These are phyloP conservation scores for Gossypium rotundifolium DNA, from an alignment of 345 rosid genomes.

Conservation along the genomic window DNA sequence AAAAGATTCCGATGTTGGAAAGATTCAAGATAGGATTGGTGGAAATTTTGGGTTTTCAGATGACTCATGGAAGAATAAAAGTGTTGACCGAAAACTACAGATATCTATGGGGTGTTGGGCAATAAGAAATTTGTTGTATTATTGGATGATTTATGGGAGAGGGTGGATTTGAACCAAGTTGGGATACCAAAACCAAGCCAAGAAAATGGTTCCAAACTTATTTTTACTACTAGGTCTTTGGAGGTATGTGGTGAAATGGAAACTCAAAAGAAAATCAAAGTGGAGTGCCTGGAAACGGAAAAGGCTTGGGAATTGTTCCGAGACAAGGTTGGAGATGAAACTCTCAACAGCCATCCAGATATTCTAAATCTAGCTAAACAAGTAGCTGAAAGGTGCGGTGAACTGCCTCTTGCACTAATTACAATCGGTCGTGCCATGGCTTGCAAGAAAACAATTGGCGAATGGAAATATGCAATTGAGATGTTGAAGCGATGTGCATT, in stretches of 20 bases:
- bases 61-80: no score
- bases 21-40: not conserved
- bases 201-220: slow-evolving; percentile 13
- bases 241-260: slow-evolving; percentile 21
- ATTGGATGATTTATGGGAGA: no score
- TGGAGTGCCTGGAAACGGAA: slow-evolving; percentile 24
- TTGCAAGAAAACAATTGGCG: not conserved
- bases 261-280: slow-evolving; percentile 11
- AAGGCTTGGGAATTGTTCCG: slow-evolving; percentile 32
- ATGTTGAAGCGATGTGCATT: not conserved
- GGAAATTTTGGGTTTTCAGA: not conserved
- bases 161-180: no score
- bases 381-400: slow-evolving; percentile 20
- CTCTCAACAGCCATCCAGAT: slow-evolving; percentile 23
- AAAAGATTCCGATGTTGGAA: no score
- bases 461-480: slow-evolving; percentile 8
- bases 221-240: slow-evolving; percentile 20
- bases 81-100: no score
- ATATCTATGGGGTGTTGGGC: no score
- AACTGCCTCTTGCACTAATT: not conserved
- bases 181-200: no score
- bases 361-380: slow-evolving; percentile 24
- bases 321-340: not conserved
- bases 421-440: slow-evolving; percentile 18
- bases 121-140: no score